These are phyloP conservation scores for Termitomyces sp. DNA, from an alignment of 768 basidiomycete species.

Conservation along the genomic window DNA sequence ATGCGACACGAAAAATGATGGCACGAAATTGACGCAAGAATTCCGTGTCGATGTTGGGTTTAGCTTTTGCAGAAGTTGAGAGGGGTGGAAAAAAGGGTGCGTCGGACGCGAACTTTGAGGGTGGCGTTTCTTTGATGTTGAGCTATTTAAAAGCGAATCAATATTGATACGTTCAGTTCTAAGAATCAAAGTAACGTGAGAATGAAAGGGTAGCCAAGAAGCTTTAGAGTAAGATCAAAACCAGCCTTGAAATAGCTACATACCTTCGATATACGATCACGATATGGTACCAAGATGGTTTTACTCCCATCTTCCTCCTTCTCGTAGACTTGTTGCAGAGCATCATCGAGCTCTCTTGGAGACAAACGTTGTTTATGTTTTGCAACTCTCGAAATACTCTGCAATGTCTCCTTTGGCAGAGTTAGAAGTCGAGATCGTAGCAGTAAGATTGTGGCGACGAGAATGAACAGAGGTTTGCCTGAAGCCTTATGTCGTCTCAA, in stretches of 20 bases:
- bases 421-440: slow-evolving; percentile 40
- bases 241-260: slow-evolving; percentile 8
- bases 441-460: slow-evolving; percentile 42
- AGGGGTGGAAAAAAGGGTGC: slow-evolving; percentile 58
- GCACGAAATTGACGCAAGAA: slow-evolving; percentile 72
- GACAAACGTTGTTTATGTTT: slow-evolving; percentile 23
- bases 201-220: too few relatives aligned
- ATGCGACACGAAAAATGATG: slow-evolving; percentile 65
- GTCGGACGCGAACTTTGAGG: slow-evolving; percentile 44
- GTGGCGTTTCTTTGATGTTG: slow-evolving; percentile 41
- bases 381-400: slow-evolving; percentile 20
- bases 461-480: slow-evolving; percentile 29
- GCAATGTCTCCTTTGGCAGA: slow-evolving; percentile 24
- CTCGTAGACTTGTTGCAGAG: slow-evolving; percentile 59
- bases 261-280: slow-evolving; percentile 59
- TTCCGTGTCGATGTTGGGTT: slow-evolving; percentile 61
- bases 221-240: neutral
- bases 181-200: too few relatives aligned
- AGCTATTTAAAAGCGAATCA: slow-evolving; percentile 23
- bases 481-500: slow-evolving; percentile 7
- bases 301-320: slow-evolving; percentile 53
- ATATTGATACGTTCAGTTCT: neutral
- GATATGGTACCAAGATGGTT: slow-evolving; percentile 62
- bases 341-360: slow-evolving; percentile 36
- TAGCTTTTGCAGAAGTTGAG: slow-evolving; percentile 31